Evolutionary conservation across 2,329 filamentous ascomycete genomes (phyloP).

Genomic region (Grosmannia huntii): DNA sequence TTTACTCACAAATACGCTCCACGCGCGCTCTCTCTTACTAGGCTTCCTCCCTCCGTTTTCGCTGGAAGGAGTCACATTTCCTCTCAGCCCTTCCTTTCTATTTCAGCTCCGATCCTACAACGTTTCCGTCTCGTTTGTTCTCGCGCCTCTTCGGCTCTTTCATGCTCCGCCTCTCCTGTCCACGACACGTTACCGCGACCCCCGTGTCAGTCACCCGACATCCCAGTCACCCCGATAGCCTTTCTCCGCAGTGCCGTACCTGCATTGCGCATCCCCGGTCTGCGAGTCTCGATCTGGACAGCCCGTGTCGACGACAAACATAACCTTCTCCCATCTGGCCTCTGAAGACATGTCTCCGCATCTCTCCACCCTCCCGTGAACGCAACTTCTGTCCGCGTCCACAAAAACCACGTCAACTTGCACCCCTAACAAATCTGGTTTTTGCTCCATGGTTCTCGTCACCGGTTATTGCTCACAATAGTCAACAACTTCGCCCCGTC

Average conservation of each 20-base stretch:
- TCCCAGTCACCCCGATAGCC: not conserved
- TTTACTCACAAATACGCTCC: constrained; percentile 13
- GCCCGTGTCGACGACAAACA: not conserved
- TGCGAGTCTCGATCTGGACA: not conserved
- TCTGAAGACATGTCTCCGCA: constrained; percentile 1
- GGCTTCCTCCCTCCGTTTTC: constrained; percentile 2
- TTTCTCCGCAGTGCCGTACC: not conserved
- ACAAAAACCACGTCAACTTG: constrained; percentile 7
- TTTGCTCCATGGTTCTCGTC: constrained; percentile 10
- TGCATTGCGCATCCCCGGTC: not conserved
- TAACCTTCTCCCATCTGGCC: not conserved
- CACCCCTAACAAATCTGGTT: not conserved
- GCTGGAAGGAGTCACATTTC: constrained; percentile 9
- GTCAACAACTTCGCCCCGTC: not conserved
- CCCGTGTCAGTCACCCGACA: not conserved
- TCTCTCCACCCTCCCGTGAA: constrained; percentile 6
- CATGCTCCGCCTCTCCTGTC: constrained; percentile 1
- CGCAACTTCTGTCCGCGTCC: constrained; percentile 9
- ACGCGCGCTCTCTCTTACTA: constrained; percentile 5
- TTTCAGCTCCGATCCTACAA: not conserved
- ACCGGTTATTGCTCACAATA: constrained; percentile 5
- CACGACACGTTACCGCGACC: not conserved
- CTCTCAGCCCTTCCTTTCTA: not conserved
- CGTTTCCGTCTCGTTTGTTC: not conserved
- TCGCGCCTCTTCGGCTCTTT: not conserved